Evolutionary conservation across 2,329 filamentous ascomycete species (phyloP).

Genomic region (Drechslerella coelobrocha): DNA sequence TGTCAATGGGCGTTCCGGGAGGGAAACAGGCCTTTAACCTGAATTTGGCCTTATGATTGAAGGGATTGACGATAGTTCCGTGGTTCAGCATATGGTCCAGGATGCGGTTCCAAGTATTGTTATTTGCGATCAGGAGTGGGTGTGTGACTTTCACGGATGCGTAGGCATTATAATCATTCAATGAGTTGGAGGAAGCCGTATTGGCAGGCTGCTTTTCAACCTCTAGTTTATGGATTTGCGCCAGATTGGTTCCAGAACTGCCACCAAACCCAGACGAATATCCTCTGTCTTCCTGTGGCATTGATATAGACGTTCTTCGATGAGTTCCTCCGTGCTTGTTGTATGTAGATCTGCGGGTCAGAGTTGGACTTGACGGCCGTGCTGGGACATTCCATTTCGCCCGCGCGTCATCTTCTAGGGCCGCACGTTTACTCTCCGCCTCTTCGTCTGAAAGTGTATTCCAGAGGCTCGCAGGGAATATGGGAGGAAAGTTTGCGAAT

Average conservation of each 20-base stretch:
- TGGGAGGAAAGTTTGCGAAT: constrained; percentile 39
- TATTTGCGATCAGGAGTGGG: constrained; percentile 36
- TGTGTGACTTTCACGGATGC: constrained; percentile 35
- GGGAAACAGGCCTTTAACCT: constrained; percentile 39
- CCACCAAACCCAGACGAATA: constrained; percentile 17
- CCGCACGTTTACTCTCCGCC: constrained; percentile 34
- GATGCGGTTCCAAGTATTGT: constrained; percentile 43
- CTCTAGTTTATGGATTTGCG: constrained; percentile 17
- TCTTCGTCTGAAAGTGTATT: constrained; percentile 44
- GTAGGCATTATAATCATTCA: constrained; percentile 28
- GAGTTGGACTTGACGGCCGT: constrained; percentile 29
- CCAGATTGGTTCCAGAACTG: not conserved
- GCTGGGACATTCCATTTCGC: constrained; percentile 42
- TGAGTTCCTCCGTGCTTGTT: constrained; percentile 35
- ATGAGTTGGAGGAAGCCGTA: not conserved
- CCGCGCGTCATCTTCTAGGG: constrained; percentile 41
- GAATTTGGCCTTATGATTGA: constrained; percentile 41
- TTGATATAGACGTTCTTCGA: constrained; percentile 28
- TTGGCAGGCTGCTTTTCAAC: constrained; percentile 8
- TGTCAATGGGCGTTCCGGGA: constrained; percentile 33
- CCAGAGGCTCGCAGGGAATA: constrained; percentile 30
- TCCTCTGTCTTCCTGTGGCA: constrained; percentile 31
- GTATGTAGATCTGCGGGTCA: constrained; percentile 37
- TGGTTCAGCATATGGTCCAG: constrained; percentile 40
- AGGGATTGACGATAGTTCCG: constrained; percentile 44